Evolutionary conservation across 116 monocot species (phyloP), one percentile per base, ranked within the genome.

Genomic region (Phalaenopsis hybrid): DNA sequence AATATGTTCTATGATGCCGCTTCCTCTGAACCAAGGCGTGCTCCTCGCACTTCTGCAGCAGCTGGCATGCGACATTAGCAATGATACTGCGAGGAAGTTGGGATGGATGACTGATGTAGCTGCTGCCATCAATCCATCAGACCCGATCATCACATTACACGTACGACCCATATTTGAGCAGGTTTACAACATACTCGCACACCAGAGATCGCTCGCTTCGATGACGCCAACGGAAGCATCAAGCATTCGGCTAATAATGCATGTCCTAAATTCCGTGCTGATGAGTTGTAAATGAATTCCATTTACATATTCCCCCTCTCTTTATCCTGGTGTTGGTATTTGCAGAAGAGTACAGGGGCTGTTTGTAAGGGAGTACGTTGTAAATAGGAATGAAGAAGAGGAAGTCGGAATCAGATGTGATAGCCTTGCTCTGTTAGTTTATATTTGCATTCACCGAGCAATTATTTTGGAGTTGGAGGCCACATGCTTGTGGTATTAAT

Each of bases 91-190:
- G 0, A 85, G 86, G 20, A 98, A 95, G 79, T 81, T 94, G n/a
- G 88, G 67, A 25, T 98, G 98, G 98, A 94, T 98, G 90, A 98
- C 89, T 28, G 90, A 95, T 25, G 92, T 94, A n/a, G 98, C 92
- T 2, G 83, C 85, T 6, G 91, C 90, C 17, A 93, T 98, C 25
- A 88, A 88, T 81, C 98, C 98, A 5, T 76, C 85, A 0, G 98
- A 98, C 23, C 93, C 95, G 31, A 84, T 89, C 76, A 93, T 98
- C 49, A 49, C 89, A 45, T 1, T 88, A 28, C 95, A 95, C 20
- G 92, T 93, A 10, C 85, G 92, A 6, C 98, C 90, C 16, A 93
- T 98, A 61, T 93, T 93, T 33, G 92, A 98, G 67, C 98, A 98
- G 82, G 93, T 98, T 11, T 98, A 93, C 76, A 83, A 79, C 67